Base-by-base conservation (phyloP, 495 filamentous ascomycete species). In the Xylaria flabelliformis region DNA sequence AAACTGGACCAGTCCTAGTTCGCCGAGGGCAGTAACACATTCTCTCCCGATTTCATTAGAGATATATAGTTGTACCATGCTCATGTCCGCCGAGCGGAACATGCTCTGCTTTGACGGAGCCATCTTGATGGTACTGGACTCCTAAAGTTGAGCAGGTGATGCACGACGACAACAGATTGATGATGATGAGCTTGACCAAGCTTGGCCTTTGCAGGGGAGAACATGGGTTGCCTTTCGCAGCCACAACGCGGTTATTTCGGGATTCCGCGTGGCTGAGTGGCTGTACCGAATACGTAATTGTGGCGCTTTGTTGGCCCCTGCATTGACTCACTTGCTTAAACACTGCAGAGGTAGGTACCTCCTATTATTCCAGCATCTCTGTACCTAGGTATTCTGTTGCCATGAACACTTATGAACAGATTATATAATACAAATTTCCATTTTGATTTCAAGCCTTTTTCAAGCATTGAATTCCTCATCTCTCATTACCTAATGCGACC, bases 51-150 rank as follows among this genome's bases (percentile, higher is more conserved):
- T 98, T 86, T 99, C 96, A 77, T 97, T 98, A 74, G 96, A 93
- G 77, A 98, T 94, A 84, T 98, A 99, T 76, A 99, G 91, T 89
- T 98, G 96, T 80, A 97, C 97, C 89, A 99, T 91, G 88, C 94
- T 97, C 96, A 99, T 99, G 84, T 98, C 95, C 92, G 94, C 91
- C 80, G 97, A 98, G 87, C 97, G 96, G 92, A 99, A 98, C 86
- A 97, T 91, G 83, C 94, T 97, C 83, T 98, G 94, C 84, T 92
- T 85, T 76, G 82, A 78, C 74, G 85, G 82, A 77, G 83, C 87
- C 87, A 89, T 89, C 63, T 64, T 78, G 81, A 76, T 73, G 76
- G 76, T 72, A 70, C 51, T 66, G 67, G 32, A 51, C 77, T 77
- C 63, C 75, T 65, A 74, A 68, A 66, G 61, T 65, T 71, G 58